Percentiles rank a stretch among this genome's conserved stretches.
These are phyloP conservation scores for Steccherinum ochraceum DNA, from an alignment of 768 basidiomycete genomes.

Conservation along the genomic window DNA sequence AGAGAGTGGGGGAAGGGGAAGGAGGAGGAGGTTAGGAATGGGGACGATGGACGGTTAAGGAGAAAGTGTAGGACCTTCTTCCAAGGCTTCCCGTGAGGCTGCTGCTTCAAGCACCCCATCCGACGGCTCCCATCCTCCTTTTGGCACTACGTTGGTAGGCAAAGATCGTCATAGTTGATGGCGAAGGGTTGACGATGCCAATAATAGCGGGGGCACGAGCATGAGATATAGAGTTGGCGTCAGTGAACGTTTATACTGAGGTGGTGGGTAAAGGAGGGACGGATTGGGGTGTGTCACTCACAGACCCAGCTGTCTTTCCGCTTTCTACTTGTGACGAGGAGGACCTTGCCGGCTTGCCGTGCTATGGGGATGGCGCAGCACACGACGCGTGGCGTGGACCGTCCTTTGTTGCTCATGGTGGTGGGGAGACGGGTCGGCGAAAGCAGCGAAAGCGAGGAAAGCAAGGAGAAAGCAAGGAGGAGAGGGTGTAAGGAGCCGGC, in stretches of 20 bases:
- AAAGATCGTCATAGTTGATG: not conserved
- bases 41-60: conserved; percentile 68
- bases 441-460: conserved; percentile 2
- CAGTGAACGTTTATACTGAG: conserved; percentile 1
- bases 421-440: conserved; percentile 1
- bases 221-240: conserved; percentile 8
- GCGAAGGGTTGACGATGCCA: conserved; percentile 1
- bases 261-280: conserved; percentile 7
- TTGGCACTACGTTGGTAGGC: conserved; percentile 57
- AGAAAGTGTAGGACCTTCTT: conserved; percentile 93
- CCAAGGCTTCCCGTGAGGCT: conserved; percentile 86
- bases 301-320: conserved; percentile 79
- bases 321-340: conserved; percentile 82
- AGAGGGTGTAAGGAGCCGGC: not conserved
- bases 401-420: conserved; percentile 61
- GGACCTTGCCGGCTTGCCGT: conserved; percentile 65
- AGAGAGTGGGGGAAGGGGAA: conserved; percentile 34
- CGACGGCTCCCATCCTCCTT: conserved; percentile 84
- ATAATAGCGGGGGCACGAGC: conserved; percentile 4
- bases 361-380: conserved; percentile 88
- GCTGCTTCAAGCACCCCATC: conserved; percentile 81
- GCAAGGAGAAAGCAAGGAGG: not conserved
- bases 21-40: conserved; percentile 22
- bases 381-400: conserved; percentile 76
- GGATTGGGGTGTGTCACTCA: conserved; percentile 44